Base-by-base conservation (phyloP, 2,329 filamentous ascomycete genomes). In the Scedosporium aurantiacum region DNA sequence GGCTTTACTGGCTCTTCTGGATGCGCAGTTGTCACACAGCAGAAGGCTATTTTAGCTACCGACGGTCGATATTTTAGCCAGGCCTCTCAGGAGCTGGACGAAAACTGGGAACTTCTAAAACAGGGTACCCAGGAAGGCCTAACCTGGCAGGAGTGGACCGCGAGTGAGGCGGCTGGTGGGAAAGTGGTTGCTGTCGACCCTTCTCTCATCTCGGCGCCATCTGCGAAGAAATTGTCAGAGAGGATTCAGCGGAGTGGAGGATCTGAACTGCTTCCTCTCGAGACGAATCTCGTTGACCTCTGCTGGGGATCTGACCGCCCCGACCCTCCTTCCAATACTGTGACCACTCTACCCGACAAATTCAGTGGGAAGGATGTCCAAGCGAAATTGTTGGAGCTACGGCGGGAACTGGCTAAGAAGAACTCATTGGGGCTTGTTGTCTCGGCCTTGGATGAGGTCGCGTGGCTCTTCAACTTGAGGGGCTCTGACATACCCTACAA, bases 51-150 rank as follows among this genome's bases (percentile, higher is more conserved):
- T 14, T 78, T 99, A 62, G 91, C 94, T 12, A 99, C 94, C 32
- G 94, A 99, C 72, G 94, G 94, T 32, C 87, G 94, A 66, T 99
- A 99, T 75, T 99, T 97, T 81, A 97, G 96, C 76, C 94, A 99
- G 74, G 94, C 94, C 27, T 79, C 86, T 64, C 90, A 92, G 69
- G 91, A 99, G 73, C 83, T 99, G 32, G 94, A 97, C 72, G 77
- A 75, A 68, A 97, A 97, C 73, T 99, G 94, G 94, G 78, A 83
- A 58, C 79, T 99, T 47, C 79, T 99, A 64, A 99, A 97, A 78
- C 91, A 96, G 69, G 94, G 94, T 5, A 80, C 96, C 57, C 90
- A 94, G 70, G 91, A 96, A 73, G 91, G 97, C 8, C 93, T 91
- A 1, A 97, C 93, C 0, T 99, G 94, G 90, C 91, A 97, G 71